A percentile compares a stretch with the other conserved stretches of the same genome.
Evolutionary conservation across 352 stramenopile genomes (phyloP).

Genomic region (Bremia lactucae): DNA sequence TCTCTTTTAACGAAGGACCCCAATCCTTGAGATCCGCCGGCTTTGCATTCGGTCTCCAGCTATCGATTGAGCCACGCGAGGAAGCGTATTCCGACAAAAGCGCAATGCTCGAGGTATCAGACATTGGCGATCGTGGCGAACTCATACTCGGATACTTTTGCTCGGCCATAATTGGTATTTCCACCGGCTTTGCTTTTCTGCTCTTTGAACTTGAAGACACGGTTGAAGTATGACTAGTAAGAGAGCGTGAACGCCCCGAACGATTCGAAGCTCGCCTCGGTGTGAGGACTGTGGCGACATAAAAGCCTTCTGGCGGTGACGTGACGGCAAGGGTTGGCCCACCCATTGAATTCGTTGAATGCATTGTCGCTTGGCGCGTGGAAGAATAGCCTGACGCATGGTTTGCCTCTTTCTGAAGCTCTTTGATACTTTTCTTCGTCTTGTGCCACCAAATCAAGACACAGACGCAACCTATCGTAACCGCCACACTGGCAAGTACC

Average conservation of each 20-base stretch:
- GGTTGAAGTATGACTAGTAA: slow-evolving; percentile 6
- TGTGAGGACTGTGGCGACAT: slow-evolving; percentile 2
- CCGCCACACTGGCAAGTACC: slow-evolving; percentile 40
- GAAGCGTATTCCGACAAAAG: slow-evolving; percentile 35
- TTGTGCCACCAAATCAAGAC: slow-evolving; percentile 56
- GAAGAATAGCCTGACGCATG: slow-evolving; percentile 12
- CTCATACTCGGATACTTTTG: slow-evolving; percentile 32
- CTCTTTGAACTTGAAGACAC: slow-evolving; percentile 12
- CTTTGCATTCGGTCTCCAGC: slow-evolving; percentile 18
- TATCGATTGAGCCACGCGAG: slow-evolving; percentile 21
- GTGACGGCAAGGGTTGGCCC: slow-evolving; percentile 19
- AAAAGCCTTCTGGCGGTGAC: slow-evolving; percentile 13
- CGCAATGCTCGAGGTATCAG: slow-evolving; percentile 49
- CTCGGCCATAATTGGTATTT: slow-evolving; percentile 22
- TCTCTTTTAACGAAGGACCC: slow-evolving; percentile 24
- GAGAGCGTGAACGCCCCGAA: slow-evolving; percentile 5
- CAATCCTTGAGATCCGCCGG: slow-evolving; percentile 18
- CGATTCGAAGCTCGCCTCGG: slow-evolving; percentile 12
- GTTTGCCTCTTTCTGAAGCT: slow-evolving; percentile 22
- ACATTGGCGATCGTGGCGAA: slow-evolving; percentile 46
- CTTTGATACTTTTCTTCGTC: slow-evolving; percentile 33
- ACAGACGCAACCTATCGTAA: slow-evolving; percentile 44
- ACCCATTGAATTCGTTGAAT: slow-evolving; percentile 13
- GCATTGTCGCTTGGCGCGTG: slow-evolving; percentile 16
- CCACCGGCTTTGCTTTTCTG: slow-evolving; percentile 8